These are phyloP conservation scores for Cordyceps pruinosa DNA, from an alignment of 2,329 filamentous ascomycete genomes.

Conservation along the genomic window DNA sequence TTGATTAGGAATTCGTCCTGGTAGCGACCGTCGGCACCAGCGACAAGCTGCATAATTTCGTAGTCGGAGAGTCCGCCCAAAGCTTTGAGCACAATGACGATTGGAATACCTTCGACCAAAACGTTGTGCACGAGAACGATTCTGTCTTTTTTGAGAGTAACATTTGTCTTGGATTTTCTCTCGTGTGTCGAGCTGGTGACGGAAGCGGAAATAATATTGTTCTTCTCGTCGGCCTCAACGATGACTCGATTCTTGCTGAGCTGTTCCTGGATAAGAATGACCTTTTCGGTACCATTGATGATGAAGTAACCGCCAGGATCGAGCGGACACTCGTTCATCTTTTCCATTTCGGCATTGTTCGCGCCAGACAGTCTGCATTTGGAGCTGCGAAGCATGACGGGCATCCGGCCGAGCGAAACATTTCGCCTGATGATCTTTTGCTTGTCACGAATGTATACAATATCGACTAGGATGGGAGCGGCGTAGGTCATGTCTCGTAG, in stretches of 20 bases:
- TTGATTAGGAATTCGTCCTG: slow-evolving; percentile 95
- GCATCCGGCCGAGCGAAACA: slow-evolving; percentile 81
- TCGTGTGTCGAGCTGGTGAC: slow-evolving; percentile 98
- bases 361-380: slow-evolving; percentile 83
- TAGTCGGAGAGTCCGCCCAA: slow-evolving; percentile 91
- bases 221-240: slow-evolving; percentile 87
- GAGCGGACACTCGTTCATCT: slow-evolving; percentile 89
- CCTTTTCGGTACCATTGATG: slow-evolving; percentile 95
- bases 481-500: slow-evolving; percentile 97
- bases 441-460: slow-evolving; percentile 79
- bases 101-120: slow-evolving; percentile 85
- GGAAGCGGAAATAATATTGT: slow-evolving; percentile 87
- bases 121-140: slow-evolving; percentile 91
- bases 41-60: slow-evolving; percentile 87
- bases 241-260: slow-evolving; percentile 99
- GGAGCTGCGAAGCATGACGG: slow-evolving; percentile 93
- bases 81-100: slow-evolving; percentile 87
- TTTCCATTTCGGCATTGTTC: slow-evolving; percentile 79
- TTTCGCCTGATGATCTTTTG: slow-evolving; percentile 66
- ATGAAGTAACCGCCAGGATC: slow-evolving; percentile 98
- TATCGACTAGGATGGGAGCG: slow-evolving; percentile 87
- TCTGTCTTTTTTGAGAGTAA: slow-evolving; percentile 86
- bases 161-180: slow-evolving; percentile 95
- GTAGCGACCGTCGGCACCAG: slow-evolving; percentile 78
- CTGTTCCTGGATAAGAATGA: slow-evolving; percentile 97